Conservation (phyloP, 1,284 basidiomycete genomes). For the Leccinum solheimii region DNA sequence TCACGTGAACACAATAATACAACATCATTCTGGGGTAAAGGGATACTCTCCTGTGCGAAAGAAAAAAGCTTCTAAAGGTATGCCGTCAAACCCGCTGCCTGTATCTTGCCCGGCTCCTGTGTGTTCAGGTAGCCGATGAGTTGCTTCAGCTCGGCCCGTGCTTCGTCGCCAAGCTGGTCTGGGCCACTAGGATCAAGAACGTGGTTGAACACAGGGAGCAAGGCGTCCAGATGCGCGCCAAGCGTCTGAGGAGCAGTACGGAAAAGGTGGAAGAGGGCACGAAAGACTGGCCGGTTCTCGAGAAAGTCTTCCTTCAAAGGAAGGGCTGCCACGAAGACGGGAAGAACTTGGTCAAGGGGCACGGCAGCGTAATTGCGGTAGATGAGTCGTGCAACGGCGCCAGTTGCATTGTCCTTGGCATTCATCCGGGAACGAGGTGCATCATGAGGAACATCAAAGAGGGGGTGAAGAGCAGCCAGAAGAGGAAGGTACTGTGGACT, state of each 20-base stretch:
- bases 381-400: slow-evolving; percentile 89
- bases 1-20: slow-evolving; percentile 30
- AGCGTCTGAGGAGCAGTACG: slow-evolving; percentile 71
- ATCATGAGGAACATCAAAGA: slow-evolving; percentile 73
- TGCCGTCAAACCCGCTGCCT: slow-evolving; percentile 65
- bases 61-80: slow-evolving; percentile 46
- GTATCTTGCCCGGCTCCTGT: slow-evolving; percentile 73
- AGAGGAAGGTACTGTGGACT: slow-evolving; percentile 81
- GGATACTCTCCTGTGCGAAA: background rate
- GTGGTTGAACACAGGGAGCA: slow-evolving; percentile 82
- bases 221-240: slow-evolving; percentile 76
- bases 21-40: slow-evolving; percentile 3
- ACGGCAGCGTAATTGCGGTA: slow-evolving; percentile 79
- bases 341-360: slow-evolving; percentile 90
- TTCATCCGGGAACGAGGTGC: slow-evolving; percentile 69
- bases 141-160: slow-evolving; percentile 71
- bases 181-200: slow-evolving; percentile 77
- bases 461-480: slow-evolving; percentile 77
- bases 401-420: slow-evolving; percentile 94
- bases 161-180: slow-evolving; percentile 80
- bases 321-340: slow-evolving; percentile 73
- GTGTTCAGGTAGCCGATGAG: slow-evolving; percentile 76
- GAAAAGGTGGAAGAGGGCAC: slow-evolving; percentile 88
- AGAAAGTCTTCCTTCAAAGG: slow-evolving; percentile 88
- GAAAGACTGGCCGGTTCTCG: slow-evolving; percentile 90